Evolutionary conservation across 495 filamentous ascomycete species (phyloP).

Genomic region (Podospora appendiculata): DNA sequence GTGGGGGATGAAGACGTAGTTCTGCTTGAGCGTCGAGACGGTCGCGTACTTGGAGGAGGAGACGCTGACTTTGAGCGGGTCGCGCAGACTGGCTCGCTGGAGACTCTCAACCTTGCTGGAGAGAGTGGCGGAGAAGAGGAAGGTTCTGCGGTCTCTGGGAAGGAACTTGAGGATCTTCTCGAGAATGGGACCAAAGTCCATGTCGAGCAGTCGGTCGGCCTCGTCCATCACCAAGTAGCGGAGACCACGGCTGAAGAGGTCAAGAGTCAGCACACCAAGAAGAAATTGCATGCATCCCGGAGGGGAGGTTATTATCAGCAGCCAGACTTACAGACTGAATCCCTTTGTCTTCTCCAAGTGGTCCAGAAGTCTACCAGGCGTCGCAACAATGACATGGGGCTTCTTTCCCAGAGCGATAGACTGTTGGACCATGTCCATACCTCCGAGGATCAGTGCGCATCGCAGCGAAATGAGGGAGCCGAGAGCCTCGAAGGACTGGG

Average conservation of each 20-base stretch:
- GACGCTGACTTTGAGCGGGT: constrained; percentile 68
- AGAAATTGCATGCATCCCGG: neutral
- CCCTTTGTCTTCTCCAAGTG: constrained; percentile 97
- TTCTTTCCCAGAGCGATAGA: constrained; percentile 83
- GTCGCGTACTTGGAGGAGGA: constrained; percentile 76
- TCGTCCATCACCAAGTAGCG: constrained; percentile 94
- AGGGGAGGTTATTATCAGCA: neutral
- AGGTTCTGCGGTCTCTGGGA: constrained; percentile 71
- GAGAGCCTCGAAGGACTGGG: constrained; percentile 73
- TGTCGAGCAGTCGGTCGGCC: constrained; percentile 83
- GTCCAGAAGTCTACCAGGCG: constrained; percentile 80
- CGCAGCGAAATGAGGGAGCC: constrained; percentile 76
- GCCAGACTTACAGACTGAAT: constrained; percentile 57
- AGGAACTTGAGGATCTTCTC: constrained; percentile 91
- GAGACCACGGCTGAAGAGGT: constrained; percentile 31
- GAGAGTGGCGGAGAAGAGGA: constrained; percentile 92
- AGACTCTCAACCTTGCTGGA: constrained; percentile 85
- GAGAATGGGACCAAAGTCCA: constrained; percentile 87
- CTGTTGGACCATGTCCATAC: constrained; percentile 92
- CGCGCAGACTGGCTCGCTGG: constrained; percentile 76
- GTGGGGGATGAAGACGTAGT: constrained; percentile 77
- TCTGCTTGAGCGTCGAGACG: constrained; percentile 74
- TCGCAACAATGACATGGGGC: constrained; percentile 82
- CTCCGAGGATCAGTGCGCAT: constrained; percentile 75
- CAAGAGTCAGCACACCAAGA: neutral